Evolutionary conservation across 2,329 filamentous ascomycete species (phyloP), one percentile per base, ranked within the genome.

Genomic region (Nigrospora osmanthi): DNA sequence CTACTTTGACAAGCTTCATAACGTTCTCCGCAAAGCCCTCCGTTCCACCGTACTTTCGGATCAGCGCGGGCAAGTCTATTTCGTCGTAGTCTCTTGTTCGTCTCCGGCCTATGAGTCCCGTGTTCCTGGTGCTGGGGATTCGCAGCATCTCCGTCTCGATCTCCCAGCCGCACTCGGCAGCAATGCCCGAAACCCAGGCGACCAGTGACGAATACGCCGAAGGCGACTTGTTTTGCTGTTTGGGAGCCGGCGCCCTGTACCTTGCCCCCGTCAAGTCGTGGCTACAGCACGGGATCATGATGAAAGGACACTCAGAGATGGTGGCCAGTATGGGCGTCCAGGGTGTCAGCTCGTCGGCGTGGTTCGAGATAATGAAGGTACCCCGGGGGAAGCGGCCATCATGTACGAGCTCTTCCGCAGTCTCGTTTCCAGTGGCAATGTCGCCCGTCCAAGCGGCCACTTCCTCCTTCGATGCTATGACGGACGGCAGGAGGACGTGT

Each of bases 321-420:
- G 80, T 78, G 1, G 88, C 90, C 35, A 98, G 78, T 15, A 97
- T 76, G 0, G 93, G 93, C 0, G 93, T 97, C 93, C 93, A 98
- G 1, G 88, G 81, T 0, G 93, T 98, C 13, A 98, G 76, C 66
- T 98, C 90, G 60, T 98, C 93, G 11, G 91, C 91, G 62, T 98
- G 93, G 59, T 98, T 98, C 40, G 89, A 95, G 51, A 98, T 85
- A 56, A 98, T 89, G 64, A 98, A 98, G 0, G 89, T 94, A 28
- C 81, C 80, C 14, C 64, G 61, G 0, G 80, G 73, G 57, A 97
- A 95, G 11, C 72, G 58, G 33, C 91, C 93, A 49, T 72, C 63
- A 55, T 80, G 73, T 14, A 72, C 59, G 23, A 58, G 51, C 16
- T 54, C 49, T 33, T 58, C 45, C 41, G 42, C 47, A 15, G 49